phyloP scores from a whole-genome alignment of 2,329 filamentous ascomycete species.

The Setomelanomma holmii region DNA sequence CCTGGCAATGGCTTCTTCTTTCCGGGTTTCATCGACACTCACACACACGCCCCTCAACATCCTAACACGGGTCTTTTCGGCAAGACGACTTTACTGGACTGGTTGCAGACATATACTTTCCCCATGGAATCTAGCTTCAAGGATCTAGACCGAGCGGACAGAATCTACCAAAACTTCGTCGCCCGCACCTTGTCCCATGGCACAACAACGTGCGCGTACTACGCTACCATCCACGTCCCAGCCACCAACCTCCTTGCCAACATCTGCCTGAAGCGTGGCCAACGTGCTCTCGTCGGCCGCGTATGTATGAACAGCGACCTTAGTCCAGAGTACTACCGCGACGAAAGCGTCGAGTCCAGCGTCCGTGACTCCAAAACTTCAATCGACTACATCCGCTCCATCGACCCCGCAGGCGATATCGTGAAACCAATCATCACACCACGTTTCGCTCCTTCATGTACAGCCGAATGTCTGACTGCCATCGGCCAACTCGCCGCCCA shows the following conservation, averaged over 20 bases:
- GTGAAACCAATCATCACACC: constrained; percentile 82
- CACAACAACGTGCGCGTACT: constrained; percentile 95
- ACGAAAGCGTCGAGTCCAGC: constrained; percentile 68
- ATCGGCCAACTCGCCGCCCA: constrained; percentile 71
- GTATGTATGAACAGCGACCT: constrained; percentile 88
- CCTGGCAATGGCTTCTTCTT: constrained; percentile 75
- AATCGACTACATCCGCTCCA: constrained; percentile 65
- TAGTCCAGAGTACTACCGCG: constrained; percentile 80
- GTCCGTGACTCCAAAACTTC: constrained; percentile 59
- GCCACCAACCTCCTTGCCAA: constrained; percentile 91
- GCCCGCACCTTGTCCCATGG: constrained; percentile 83
- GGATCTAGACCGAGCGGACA: constrained; percentile 66
- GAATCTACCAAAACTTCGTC: constrained; percentile 80
- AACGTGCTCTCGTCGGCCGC: constrained; percentile 88
- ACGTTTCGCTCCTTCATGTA: constrained; percentile 66
- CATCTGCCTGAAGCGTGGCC: constrained; percentile 79
- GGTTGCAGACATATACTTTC: constrained; percentile 94
- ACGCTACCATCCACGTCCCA: constrained; percentile 83
- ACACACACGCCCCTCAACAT: constrained; percentile 94
- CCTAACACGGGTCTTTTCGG: constrained; percentile 95
- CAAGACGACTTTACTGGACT: constrained; percentile 88
- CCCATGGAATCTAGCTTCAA: constrained; percentile 83
- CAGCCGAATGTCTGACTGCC: constrained; percentile 61
- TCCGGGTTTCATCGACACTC: constrained; percentile 88
- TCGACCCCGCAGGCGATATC: constrained; percentile 71